Conservation (phyloP, 2,329 filamentous ascomycete species). For the Rhynchosporium secalis region DNA sequence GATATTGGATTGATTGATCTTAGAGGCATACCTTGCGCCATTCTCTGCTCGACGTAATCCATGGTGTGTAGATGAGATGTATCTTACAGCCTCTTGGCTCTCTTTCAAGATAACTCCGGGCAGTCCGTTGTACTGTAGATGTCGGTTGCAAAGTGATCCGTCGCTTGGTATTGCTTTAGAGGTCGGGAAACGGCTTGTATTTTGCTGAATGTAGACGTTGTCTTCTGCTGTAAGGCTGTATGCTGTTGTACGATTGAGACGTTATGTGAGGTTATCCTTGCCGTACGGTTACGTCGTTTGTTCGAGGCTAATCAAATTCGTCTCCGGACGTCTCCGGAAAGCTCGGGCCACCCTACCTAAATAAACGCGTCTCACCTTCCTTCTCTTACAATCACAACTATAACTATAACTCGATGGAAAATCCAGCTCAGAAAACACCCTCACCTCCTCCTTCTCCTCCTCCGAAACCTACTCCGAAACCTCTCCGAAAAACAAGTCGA, state of each 20-base stretch:
- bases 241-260: neutral
- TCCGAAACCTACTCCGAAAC: no score
- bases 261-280: conserved; percentile 1
- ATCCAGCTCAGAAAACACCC: no score
- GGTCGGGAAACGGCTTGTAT: neutral
- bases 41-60: conserved; percentile 42
- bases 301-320: no score
- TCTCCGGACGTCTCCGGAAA: no score
- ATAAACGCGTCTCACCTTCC: no score
- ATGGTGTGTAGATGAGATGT: conserved; percentile 24
- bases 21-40: conserved; percentile 36
- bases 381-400: no score
- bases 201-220: neutral
- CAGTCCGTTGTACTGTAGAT: neutral
- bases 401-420: no score
- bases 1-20: neutral
- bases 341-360: no score
- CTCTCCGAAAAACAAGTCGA: no score
- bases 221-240: neutral
- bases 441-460: no score
- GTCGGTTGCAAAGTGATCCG: neutral
- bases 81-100: neutral
- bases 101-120: neutral
- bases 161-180: no score
- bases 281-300: neutral